Base-by-base conservation (phyloP, 2,329 filamentous ascomycete species). In the Ophiostoma australiae region DNA sequence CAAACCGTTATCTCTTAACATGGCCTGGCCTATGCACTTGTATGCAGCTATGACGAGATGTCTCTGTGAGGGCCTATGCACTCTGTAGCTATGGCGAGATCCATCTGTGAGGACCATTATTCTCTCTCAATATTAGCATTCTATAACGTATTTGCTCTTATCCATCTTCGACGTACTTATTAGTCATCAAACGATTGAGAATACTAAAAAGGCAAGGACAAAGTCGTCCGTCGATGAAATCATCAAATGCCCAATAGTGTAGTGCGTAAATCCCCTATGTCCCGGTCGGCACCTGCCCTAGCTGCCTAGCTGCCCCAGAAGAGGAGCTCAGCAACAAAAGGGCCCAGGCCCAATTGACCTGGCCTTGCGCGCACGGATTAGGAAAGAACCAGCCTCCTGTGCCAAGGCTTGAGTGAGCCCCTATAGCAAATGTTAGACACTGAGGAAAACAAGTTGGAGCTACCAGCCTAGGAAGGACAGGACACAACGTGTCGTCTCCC, bases 401-500 rank as follows among this genome's bases (percentile, higher is more conserved):
- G 52, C 52, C 52, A 58, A 58, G 52, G 52, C 52, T 17, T 31
- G 23, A 58, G 52, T 31, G 44, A 48, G 44, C 52, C n/a, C 52
- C 23, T 58, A 27, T n/a, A 58, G 52, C 13, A 31, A 3, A 58
- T 58, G n/a, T 58, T 58, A 61, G 55, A 20, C 55, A 61, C 55
- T 10, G 20, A 27, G 52, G 23, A n/a, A 58, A 58, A 23, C 52
- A 58, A 58, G n/a, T 48, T 48, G n/a, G 7, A 6, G 17, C 5
- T 48, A 48, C 44, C 44, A n/a, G 44, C 44, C 44, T 20, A 48
- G 44, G 17, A 20, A 48, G 44, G 17, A 20, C 23, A 55, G 20
- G 52, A 63, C 33, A 63, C 58, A 63, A 63, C 58, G 58, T 63
- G 58, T 63, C 58, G 58, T 63, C 27, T 33, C 27, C 55, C 27